These are phyloP conservation scores for Houttuynia cordata DNA, from an alignment of 164 flowering plant genomes.

Conservation along the genomic window DNA sequence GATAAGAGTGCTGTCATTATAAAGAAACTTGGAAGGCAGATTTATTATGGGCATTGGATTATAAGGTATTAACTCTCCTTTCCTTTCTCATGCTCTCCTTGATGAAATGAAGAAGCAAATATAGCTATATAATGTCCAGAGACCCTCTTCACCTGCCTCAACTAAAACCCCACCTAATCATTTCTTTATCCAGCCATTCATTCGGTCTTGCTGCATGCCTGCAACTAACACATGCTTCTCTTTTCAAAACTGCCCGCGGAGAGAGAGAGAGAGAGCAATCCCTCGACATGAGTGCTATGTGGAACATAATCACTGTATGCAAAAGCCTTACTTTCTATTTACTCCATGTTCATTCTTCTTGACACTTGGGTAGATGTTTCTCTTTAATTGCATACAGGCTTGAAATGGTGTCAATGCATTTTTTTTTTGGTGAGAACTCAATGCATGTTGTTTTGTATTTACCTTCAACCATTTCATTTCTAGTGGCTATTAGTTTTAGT, in stretches of 20 bases:
- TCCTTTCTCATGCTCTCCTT: neutral
- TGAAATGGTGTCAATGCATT: too few species aligned
- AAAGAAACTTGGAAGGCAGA: too few species aligned
- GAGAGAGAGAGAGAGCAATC: slow-evolving; percentile 59
- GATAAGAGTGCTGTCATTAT: too few species aligned
- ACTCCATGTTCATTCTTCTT: slow-evolving; percentile 2
- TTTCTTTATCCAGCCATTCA: slow-evolving; percentile 10
- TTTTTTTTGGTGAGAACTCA: too few species aligned
- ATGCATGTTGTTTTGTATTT: too few species aligned
- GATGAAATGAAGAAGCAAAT: neutral
- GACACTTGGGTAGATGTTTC: neutral
- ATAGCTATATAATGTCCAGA: neutral
- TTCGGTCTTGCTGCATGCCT: slow-evolving; percentile 17
- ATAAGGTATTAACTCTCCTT: neutral
- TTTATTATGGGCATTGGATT: too few species aligned
- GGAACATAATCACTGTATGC: slow-evolving; percentile 29
- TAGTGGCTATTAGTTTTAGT: too few species aligned
- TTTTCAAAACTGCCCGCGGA: slow-evolving; percentile 28
- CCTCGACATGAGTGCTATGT: slow-evolving; percentile 44
- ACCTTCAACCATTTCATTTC: too few species aligned
- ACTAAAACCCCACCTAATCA: slow-evolving; percentile 15
- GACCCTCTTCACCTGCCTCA: slow-evolving; percentile 12
- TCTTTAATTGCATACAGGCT: too few species aligned
- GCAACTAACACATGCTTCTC: slow-evolving; percentile 15
- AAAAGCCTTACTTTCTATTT: slow-evolving; percentile 17